Evolutionary conservation across 495 filamentous ascomycete species (phyloP).

Genomic region (Tuber calosporum): DNA sequence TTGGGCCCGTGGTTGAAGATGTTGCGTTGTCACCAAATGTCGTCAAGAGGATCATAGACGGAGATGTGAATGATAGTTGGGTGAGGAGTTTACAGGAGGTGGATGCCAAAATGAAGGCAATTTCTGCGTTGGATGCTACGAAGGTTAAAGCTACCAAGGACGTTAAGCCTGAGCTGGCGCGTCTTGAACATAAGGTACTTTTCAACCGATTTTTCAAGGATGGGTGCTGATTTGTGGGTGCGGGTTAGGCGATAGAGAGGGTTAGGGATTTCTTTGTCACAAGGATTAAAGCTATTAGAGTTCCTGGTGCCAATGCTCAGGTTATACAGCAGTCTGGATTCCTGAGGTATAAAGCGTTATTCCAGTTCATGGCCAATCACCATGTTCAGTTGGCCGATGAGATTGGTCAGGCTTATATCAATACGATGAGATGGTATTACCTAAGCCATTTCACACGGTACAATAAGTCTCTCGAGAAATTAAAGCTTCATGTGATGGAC

Average conservation of each 20-base stretch:
- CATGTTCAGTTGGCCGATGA: conserved; percentile 74
- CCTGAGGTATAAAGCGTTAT: conserved; percentile 78
- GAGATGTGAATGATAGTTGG: conserved; percentile 85
- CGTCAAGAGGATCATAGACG: conserved; percentile 75
- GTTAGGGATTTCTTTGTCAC: conserved; percentile 89
- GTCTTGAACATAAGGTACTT: conserved; percentile 69
- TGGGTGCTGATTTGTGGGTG: conserved; percentile 25
- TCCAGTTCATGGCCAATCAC: conserved; percentile 69
- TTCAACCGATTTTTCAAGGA: neutral
- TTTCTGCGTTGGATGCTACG: conserved; percentile 57
- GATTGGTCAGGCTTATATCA: conserved; percentile 88
- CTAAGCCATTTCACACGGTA: conserved; percentile 85
- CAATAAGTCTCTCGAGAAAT: conserved; percentile 68
- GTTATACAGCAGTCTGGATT: conserved; percentile 88
- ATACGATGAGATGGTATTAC: conserved; percentile 99
- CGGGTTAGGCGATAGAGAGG: conserved; percentile 69
- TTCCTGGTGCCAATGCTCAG: conserved; percentile 92
- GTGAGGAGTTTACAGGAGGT: conserved; percentile 75
- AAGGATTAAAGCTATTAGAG: conserved; percentile 84
- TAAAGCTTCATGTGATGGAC: conserved; percentile 75
- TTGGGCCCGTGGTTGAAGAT: conserved; percentile 88
- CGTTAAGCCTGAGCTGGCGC: conserved; percentile 72
- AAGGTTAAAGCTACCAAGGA: conserved; percentile 71
- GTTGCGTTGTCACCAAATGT: conserved; percentile 76
- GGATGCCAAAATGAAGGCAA: conserved; percentile 64